A percentile compares a stretch with the other conserved stretches of the same genome.
These are phyloP conservation scores for Aureobasidium sp. DNA, from an alignment of 2,329 filamentous ascomycete species.

Conservation along the genomic window DNA sequence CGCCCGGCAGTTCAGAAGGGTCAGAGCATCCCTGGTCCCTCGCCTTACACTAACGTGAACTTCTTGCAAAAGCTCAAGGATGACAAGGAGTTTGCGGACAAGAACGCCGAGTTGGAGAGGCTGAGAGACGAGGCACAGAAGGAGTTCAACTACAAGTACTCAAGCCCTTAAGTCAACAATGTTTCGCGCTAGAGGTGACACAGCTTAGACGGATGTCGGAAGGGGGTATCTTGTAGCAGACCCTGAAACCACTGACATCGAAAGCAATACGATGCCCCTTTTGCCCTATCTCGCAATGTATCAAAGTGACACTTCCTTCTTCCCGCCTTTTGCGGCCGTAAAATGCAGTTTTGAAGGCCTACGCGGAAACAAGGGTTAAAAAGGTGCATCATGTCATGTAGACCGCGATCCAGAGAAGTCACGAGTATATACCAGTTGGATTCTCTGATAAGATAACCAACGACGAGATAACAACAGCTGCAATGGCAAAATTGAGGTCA, in stretches of 20 bases:
- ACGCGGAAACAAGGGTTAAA: not conserved
- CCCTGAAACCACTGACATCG: not conserved
- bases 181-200: not conserved
- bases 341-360: not conserved
- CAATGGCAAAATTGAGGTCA: not conserved
- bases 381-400: not conserved
- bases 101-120: conserved; percentile 32
- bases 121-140: conserved; percentile 34
- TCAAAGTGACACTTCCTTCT: not conserved
- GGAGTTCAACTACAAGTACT: conserved; percentile 38
- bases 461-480: not conserved
- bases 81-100: conserved; percentile 41
- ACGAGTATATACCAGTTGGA: not conserved
- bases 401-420: not conserved
- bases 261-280: not conserved
- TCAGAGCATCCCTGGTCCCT: conserved; percentile 28
- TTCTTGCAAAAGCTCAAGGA: conserved; percentile 36
- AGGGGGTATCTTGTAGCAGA: not conserved
- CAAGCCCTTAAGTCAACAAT: conserved; percentile 24
- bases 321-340: not conserved
- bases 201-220: not conserved
- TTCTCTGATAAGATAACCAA: not conserved
- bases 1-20: conserved; percentile 36
- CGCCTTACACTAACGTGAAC: conserved; percentile 32
- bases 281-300: not conserved